Evolutionary conservation across 352 stramenopile species (phyloP).

Genomic region (Phytophthora podocarpi): DNA sequence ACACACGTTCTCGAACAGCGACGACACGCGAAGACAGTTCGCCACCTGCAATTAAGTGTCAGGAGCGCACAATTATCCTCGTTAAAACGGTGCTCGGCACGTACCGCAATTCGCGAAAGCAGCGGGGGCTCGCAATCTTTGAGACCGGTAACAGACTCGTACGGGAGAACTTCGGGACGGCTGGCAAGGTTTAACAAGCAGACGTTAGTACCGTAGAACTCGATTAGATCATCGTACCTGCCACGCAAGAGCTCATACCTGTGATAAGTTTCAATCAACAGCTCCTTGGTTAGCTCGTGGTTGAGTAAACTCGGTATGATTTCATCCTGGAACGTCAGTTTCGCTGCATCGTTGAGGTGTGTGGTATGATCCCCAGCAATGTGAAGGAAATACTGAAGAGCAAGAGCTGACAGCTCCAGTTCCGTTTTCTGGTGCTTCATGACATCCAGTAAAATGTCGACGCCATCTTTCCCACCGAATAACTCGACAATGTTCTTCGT

Average conservation of each 20-base stretch:
- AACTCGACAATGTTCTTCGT: constrained; percentile 52
- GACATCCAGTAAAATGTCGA: constrained; percentile 73
- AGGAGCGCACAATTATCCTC: background rate
- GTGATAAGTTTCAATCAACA: constrained; percentile 78
- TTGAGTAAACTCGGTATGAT: constrained; percentile 66
- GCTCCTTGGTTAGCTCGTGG: constrained; percentile 70
- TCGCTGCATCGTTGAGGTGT: constrained; percentile 43
- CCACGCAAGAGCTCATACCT: constrained; percentile 25
- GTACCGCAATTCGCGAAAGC: constrained; percentile 77
- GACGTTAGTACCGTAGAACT: background rate
- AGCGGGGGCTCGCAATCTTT: constrained; percentile 50
- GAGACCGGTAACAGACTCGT: constrained; percentile 48
- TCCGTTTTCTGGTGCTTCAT: constrained; percentile 71
- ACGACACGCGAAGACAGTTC: constrained; percentile 80
- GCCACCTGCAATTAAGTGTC: constrained; percentile 50
- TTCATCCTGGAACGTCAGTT: constrained; percentile 49
- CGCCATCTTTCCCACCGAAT: constrained; percentile 52
- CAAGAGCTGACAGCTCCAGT: constrained; percentile 70
- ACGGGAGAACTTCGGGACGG: constrained; percentile 57
- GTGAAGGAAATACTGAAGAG: constrained; percentile 85
- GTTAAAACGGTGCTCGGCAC: background rate
- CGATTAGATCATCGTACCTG: background rate
- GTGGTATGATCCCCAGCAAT: constrained; percentile 62
- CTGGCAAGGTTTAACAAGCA: constrained; percentile 29
- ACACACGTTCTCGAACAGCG: constrained; percentile 82